Evolutionary conservation across 768 basidiomycete genomes (phyloP).

Genomic region (Daedaleopsis sinensis): DNA sequence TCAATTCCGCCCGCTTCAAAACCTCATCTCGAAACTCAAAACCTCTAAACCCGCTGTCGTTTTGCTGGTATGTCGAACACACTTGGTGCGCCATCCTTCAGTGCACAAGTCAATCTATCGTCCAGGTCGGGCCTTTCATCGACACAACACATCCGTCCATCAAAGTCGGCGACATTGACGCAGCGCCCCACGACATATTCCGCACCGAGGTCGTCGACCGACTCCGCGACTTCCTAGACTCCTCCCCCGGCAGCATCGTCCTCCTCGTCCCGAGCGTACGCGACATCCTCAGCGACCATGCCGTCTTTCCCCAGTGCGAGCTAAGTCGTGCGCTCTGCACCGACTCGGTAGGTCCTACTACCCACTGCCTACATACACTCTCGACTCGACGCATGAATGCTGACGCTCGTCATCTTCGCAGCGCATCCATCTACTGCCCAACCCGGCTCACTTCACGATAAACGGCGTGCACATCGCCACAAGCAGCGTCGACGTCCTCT

Average conservation of each 20-base stretch:
- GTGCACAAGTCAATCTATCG: neutral
- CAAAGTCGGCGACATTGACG: constrained; percentile 72
- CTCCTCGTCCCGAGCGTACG: constrained; percentile 81
- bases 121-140: constrained; percentile 89
- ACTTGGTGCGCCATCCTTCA: constrained; percentile 3
- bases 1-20: constrained; percentile 69
- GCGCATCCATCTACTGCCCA: constrained; percentile 82
- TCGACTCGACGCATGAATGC: neutral
- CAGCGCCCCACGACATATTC: constrained; percentile 70
- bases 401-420: constrained; percentile 31
- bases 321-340: constrained; percentile 44
- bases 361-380: neutral
- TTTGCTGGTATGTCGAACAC: constrained; percentile 60
- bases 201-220: constrained; percentile 58
- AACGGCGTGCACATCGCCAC: constrained; percentile 81
- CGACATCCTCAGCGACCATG: constrained; percentile 79
- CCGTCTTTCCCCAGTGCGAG: constrained; percentile 84
- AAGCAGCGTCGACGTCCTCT: constrained; percentile 86
- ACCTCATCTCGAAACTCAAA: constrained; percentile 64
- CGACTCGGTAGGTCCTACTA: constrained; percentile 52
- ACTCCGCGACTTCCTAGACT: constrained; percentile 57
- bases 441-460: constrained; percentile 84
- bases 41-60: constrained; percentile 71
- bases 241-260: constrained; percentile 69
- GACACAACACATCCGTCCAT: constrained; percentile 77